Conservation (phyloP, 352 stramenopile species). For the Bremia lactucae region DNA sequence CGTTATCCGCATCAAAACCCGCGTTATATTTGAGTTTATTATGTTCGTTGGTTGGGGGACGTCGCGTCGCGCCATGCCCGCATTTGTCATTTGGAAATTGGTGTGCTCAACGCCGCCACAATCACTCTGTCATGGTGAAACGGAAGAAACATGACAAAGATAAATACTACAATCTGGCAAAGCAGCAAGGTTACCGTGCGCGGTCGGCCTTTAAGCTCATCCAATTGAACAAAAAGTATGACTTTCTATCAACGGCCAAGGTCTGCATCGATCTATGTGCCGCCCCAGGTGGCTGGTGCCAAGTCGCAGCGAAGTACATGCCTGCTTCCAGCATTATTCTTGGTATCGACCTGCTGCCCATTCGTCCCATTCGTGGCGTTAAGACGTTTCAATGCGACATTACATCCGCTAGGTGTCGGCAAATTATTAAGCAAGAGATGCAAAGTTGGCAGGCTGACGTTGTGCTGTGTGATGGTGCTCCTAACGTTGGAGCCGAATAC, state of each 20-base stretch:
- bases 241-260: slow-evolving; percentile 93
- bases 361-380: slow-evolving; percentile 93
- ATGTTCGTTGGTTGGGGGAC: slow-evolving; percentile 24
- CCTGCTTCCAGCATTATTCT: slow-evolving; percentile 93
- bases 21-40: slow-evolving; percentile 19
- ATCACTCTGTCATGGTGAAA: slow-evolving; percentile 74
- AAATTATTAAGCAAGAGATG: slow-evolving; percentile 90
- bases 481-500: slow-evolving; percentile 97
- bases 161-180: slow-evolving; percentile 99
- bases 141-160: slow-evolving; percentile 98
- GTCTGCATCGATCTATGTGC: slow-evolving; percentile 99
- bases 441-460: slow-evolving; percentile 92
- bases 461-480: slow-evolving; percentile 97
- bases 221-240: slow-evolving; percentile 99
- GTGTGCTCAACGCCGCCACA: slow-evolving; percentile 1
- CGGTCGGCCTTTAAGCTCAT: slow-evolving; percentile 99
- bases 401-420: slow-evolving; percentile 82
- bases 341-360: slow-evolving; percentile 97
- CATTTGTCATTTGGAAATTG: slow-evolving; percentile 21
- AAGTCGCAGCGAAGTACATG: slow-evolving; percentile 88
- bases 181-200: slow-evolving; percentile 97
- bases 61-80: background rate
- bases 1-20: background rate
- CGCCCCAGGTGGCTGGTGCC: slow-evolving; percentile 97
- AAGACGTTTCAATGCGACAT: slow-evolving; percentile 97